A percentile compares a stretch with the other conserved stretches of the same genome.
These are phyloP conservation scores for Ceratocystis cacaofunesta DNA, from an alignment of 2,329 filamentous ascomycete species.

Conservation along the genomic window DNA sequence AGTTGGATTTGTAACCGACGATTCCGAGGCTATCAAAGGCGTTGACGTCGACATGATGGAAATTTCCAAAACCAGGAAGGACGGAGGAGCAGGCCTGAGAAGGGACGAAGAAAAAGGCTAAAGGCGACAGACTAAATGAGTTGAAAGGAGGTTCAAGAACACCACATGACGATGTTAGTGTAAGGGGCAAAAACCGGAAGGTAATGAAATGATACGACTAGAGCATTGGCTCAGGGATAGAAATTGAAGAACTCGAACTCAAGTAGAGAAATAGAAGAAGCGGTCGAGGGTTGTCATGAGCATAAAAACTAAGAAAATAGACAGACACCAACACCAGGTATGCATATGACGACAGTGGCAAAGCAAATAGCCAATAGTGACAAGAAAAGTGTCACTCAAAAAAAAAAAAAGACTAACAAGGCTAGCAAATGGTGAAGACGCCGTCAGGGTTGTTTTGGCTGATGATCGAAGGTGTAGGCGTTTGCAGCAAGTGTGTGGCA, in stretches of 20 bases:
- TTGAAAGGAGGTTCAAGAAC: neutral
- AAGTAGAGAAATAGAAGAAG: neutral
- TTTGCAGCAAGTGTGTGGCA: neutral
- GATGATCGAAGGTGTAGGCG: neutral
- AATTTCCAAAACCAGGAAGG: neutral
- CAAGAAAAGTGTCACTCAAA: neutral
- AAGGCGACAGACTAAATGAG: neutral
- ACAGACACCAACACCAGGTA: neutral
- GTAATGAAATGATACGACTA: neutral
- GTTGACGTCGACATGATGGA: constrained; percentile 11
- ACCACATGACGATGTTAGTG: neutral
- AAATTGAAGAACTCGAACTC: neutral
- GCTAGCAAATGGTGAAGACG: neutral
- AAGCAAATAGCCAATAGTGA: neutral
- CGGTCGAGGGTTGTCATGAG: neutral
- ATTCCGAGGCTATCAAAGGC: constrained; percentile 4
- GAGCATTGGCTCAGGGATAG: neutral
- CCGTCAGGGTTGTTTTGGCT: neutral
- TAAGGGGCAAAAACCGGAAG: no score
- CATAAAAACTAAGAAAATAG: neutral
- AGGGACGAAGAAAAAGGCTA: neutral
- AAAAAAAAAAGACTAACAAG: neutral
- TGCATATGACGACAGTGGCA: neutral
- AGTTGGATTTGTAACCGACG: constrained; percentile 1
- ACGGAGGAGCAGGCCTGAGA: neutral